phyloP scores from a whole-genome alignment of 371 early-diverging fungal genomes.

The Syncephalastrum sp. region DNA sequence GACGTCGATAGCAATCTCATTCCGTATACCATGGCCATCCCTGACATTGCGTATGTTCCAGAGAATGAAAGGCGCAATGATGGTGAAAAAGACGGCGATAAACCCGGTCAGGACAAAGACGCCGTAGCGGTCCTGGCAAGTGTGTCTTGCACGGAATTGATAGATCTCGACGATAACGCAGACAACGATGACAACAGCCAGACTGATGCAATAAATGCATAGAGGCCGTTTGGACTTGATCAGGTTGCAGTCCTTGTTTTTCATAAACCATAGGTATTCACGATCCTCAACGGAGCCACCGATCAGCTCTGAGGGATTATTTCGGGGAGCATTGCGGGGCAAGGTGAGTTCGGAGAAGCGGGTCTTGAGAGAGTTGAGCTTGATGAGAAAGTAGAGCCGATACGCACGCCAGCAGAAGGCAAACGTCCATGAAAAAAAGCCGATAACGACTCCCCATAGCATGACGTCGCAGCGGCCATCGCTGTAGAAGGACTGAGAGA shows the following conservation, averaged over 20 bases:
- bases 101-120: conserved; percentile 10
- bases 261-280: conserved; percentile 29
- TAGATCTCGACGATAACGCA: conserved; percentile 15
- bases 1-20: conserved; percentile 30
- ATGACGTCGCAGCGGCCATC: conserved; percentile 22
- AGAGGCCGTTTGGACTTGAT: conserved; percentile 9
- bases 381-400: conserved; percentile 26
- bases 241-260: conserved; percentile 11
- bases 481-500: conserved; percentile 17
- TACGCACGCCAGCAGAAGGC: conserved; percentile 31
- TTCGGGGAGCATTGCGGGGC: too few species aligned
- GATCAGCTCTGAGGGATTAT: not conserved
- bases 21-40: conserved; percentile 40
- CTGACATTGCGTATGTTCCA: conserved; percentile 19
- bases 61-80: conserved; percentile 24
- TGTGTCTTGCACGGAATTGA: not conserved
- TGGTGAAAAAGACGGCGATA: conserved; percentile 20
- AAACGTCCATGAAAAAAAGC: conserved; percentile 38
- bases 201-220: conserved; percentile 7
- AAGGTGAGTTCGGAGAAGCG: conserved; percentile 8
- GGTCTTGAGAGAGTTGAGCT: conserved; percentile 25
- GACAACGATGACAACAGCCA: conserved; percentile 17
- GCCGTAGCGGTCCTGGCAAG: conserved; percentile 22
- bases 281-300: conserved; percentile 11
- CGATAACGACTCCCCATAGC: conserved; percentile 29